Conservation (phyloP, 2,329 filamentous ascomycete genomes). For the Microdochium trichocladiopsis region DNA sequence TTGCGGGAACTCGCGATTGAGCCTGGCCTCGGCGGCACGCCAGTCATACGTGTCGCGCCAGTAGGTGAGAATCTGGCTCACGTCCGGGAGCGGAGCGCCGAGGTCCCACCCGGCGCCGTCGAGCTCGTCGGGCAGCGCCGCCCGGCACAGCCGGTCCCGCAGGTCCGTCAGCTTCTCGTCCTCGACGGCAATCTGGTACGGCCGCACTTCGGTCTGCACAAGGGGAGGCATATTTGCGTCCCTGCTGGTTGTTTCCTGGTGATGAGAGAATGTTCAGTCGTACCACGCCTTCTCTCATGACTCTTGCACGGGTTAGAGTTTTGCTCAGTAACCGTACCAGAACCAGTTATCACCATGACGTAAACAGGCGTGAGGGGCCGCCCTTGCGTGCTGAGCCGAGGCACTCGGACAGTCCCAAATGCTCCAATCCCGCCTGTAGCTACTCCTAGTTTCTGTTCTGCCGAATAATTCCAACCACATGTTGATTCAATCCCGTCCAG, state of each 20-base stretch:
- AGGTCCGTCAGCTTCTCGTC: constrained; percentile 23
- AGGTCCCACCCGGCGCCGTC: constrained; percentile 29
- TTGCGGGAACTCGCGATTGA: constrained; percentile 24
- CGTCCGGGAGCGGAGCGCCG: constrained; percentile 25
- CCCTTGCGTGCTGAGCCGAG: not conserved
- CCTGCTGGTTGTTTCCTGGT: too few species aligned
- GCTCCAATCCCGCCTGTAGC: too few species aligned
- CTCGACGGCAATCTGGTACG: constrained; percentile 24
- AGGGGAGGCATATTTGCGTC: not conserved
- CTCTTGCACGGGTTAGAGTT: not conserved
- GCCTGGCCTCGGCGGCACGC: constrained; percentile 22
- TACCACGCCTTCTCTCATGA: too few species aligned
- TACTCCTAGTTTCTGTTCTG: too few species aligned
- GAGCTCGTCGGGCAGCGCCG: constrained; percentile 30
- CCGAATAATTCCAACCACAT: too few species aligned
- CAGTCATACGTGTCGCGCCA: constrained; percentile 28
- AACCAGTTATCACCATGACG: too few species aligned
- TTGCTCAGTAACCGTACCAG: too few species aligned
- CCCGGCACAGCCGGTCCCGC: constrained; percentile 22
- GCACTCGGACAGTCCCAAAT: not conserved
- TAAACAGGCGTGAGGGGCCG: too few species aligned
- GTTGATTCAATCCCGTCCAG: too few species aligned
- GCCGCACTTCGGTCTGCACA: constrained; percentile 3
- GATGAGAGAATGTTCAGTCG: too few species aligned
- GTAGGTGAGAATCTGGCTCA: constrained; percentile 23